A percentile compares a stretch with the other conserved stretches of the same genome.
Evolutionary conservation across 1,139 yeast genomes (phyloP).

Genomic region (Taphrina pruni): DNA sequence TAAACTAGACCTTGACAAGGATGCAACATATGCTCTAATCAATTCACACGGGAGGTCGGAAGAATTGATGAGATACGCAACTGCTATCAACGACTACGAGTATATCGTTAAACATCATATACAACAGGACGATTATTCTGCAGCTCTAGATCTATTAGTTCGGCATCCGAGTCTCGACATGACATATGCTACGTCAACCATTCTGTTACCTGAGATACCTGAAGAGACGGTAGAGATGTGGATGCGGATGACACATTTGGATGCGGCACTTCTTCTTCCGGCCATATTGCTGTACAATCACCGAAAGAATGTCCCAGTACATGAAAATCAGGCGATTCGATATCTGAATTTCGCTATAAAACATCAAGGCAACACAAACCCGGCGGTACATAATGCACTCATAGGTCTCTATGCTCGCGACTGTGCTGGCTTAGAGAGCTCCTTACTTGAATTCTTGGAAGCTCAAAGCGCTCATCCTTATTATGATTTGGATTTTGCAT

Average conservation of each 20-base stretch:
- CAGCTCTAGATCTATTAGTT: constrained; percentile 67
- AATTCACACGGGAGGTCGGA: constrained; percentile 67
- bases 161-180: constrained; percentile 58
- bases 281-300: constrained; percentile 71
- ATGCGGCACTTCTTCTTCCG: constrained; percentile 71
- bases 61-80: constrained; percentile 72
- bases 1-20: constrained; percentile 61
- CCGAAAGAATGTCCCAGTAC: constrained; percentile 25
- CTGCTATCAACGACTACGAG: constrained; percentile 68
- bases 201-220: constrained; percentile 72
- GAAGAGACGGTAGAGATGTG: constrained; percentile 75
- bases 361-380: constrained; percentile 58
- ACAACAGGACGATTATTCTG: constrained; percentile 71
- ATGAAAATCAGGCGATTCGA: constrained; percentile 67
- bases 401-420: constrained; percentile 73
- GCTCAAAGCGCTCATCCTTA: constrained; percentile 48
- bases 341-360: constrained; percentile 68
- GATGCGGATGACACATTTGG: constrained; percentile 63
- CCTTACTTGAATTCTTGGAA: constrained; percentile 61
- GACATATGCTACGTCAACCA: constrained; percentile 71
- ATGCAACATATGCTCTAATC: constrained; percentile 75
- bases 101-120: constrained; percentile 75
- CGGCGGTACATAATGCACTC: constrained; percentile 71
- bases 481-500: constrained; percentile 74
- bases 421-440: constrained; percentile 55